A percentile compares a stretch with the other conserved stretches of the same genome.
phyloP scores from a whole-genome alignment of 371 early-diverging fungal genomes.

The Thermomucor indicae-seudaticae region DNA sequence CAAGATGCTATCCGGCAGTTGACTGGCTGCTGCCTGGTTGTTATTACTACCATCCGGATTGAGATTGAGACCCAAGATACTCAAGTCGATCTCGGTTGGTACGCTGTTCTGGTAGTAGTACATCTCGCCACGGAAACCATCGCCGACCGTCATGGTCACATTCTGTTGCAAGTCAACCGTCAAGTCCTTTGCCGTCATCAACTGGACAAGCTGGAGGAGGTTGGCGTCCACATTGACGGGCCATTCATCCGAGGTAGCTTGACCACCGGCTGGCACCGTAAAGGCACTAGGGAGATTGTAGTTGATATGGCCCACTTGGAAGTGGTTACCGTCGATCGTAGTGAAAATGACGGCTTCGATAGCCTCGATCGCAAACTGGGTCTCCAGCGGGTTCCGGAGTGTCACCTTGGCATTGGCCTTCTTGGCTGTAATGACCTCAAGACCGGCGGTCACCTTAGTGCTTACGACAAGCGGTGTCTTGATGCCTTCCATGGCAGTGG shows the following conservation, averaged over 20 bases:
- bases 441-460: slow-evolving; percentile 26
- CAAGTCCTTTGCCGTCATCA: slow-evolving; percentile 6
- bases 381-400: slow-evolving; percentile 37
- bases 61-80: no score
- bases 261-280: slow-evolving; percentile 25
- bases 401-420: slow-evolving; percentile 28
- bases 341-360: slow-evolving; percentile 18
- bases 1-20: no score
- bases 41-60: no score
- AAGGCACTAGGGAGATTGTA: slow-evolving; percentile 15
- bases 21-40: no score
- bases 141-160: slow-evolving; percentile 27
- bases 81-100: slow-evolving; percentile 10
- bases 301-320: slow-evolving; percentile 19
- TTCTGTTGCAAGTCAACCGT: slow-evolving; percentile 27
- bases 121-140: slow-evolving; percentile 15
- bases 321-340: slow-evolving; percentile 5
- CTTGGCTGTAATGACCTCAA: slow-evolving; percentile 14
- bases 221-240: slow-evolving; percentile 19
- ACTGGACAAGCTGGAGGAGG: slow-evolving; percentile 5
- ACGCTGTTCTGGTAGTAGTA: slow-evolving; percentile 27
- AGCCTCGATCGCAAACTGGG: slow-evolving; percentile 23
- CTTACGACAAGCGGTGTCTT: slow-evolving; percentile 26
- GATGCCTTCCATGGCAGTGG: slow-evolving; percentile 47
- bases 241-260: slow-evolving; percentile 12